phyloP scores from a whole-genome alignment of 306 rosid species.

The Sesbania bispinosa region DNA sequence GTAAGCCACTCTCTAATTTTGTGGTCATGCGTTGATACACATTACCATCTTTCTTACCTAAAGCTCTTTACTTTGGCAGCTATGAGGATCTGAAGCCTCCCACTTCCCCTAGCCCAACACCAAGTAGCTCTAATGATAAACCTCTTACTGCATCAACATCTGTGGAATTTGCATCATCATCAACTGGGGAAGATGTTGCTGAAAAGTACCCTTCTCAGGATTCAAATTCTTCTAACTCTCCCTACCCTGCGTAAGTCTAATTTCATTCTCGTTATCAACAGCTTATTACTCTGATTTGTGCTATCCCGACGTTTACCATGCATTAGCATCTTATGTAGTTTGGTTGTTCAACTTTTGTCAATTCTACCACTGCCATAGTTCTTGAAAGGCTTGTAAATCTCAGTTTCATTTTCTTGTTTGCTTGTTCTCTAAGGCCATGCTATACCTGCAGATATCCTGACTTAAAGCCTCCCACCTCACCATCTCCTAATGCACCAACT shows the following conservation, averaged over 20 bases:
- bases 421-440: neutral
- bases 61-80: slow-evolving; percentile 29
- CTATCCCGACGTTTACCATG: neutral
- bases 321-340: neutral
- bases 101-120: slow-evolving; percentile 55
- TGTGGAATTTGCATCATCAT: slow-evolving; percentile 21
- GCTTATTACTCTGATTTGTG: neutral
- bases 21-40: neutral
- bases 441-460: slow-evolving; percentile 54
- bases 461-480: slow-evolving; percentile 82
- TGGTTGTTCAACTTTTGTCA: neutral
- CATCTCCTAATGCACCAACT: slow-evolving; percentile 63
- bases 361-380: neutral
- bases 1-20: slow-evolving; percentile 35
- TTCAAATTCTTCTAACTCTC: slow-evolving; percentile 34
- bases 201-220: slow-evolving; percentile 32
- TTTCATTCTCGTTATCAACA: neutral
- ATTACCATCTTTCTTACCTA: slow-evolving; percentile 1
- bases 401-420: slow-evolving; percentile 13
- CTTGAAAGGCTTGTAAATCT: neutral
- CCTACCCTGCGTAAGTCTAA: slow-evolving; percentile 43
- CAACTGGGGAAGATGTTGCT: slow-evolving; percentile 22
- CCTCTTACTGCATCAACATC: slow-evolving; percentile 24
- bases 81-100: slow-evolving; percentile 68
- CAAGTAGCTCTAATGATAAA: slow-evolving; percentile 34